phyloP scores from a whole-genome alignment of 192 early-diverging fungal species.

The Coemansia javaensis region DNA sequence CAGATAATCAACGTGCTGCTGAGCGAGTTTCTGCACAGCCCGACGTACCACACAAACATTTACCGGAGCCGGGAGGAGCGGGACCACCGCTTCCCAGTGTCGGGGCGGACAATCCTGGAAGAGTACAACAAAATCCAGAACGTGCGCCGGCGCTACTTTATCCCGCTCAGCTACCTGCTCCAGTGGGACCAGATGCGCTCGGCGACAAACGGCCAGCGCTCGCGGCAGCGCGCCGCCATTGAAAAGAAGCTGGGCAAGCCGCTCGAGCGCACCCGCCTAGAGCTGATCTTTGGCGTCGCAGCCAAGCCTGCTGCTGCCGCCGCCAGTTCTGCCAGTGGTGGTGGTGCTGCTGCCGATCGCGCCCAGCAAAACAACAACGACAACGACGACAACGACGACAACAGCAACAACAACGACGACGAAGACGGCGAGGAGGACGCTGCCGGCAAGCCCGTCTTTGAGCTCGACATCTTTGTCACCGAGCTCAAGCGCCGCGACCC shows the following conservation, averaged over 20 bases:
- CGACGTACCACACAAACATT: conserved; percentile 40
- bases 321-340: not conserved
- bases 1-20: conserved; percentile 45
- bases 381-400: too few relatives aligned
- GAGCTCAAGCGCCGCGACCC: conserved; percentile 41
- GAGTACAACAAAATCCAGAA: conserved; percentile 51
- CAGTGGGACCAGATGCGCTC: conserved; percentile 40
- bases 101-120: conserved; percentile 34
- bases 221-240: conserved; percentile 15
- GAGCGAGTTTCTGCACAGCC: conserved; percentile 37
- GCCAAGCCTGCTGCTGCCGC: not conserved
- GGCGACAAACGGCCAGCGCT: not conserved
- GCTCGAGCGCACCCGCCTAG: conserved; percentile 25
- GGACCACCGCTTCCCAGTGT: conserved; percentile 28
- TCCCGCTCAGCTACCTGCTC: conserved; percentile 42
- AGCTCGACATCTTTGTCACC: conserved; percentile 45
- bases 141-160: conserved; percentile 38
- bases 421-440: conserved; percentile 5
- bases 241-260: conserved; percentile 47
- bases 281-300: conserved; percentile 30
- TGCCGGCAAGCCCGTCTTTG: conserved; percentile 33
- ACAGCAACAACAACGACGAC: too few relatives aligned
- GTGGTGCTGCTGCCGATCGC: too few relatives aligned
- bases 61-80: conserved; percentile 48
- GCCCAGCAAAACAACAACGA: too few relatives aligned